Percentiles rank a stretch among this genome's conserved stretches.
phyloP scores from a whole-genome alignment of 2,329 filamentous ascomycete genomes.

The Penicillium sp. region DNA sequence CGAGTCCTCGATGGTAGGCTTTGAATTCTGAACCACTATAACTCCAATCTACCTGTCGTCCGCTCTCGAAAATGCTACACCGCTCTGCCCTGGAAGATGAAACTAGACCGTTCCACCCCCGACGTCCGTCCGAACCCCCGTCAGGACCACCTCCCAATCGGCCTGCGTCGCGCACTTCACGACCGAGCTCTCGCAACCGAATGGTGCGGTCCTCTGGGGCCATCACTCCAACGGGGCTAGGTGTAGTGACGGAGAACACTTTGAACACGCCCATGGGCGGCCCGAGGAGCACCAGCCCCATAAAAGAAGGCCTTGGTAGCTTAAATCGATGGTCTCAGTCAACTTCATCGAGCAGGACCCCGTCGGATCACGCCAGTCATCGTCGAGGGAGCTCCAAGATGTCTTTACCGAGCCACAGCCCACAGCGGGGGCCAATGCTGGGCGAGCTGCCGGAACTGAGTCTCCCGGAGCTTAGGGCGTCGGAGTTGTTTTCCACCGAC shows the following conservation, averaged over 20 bases:
- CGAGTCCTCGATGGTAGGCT: conserved; percentile 6
- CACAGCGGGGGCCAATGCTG: conserved; percentile 8
- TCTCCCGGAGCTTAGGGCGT: conserved; percentile 20
- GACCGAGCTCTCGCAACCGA: conserved; percentile 20
- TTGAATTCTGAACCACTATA: conserved; percentile 2
- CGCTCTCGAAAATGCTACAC: conserved; percentile 23
- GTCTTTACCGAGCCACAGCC: conserved; percentile 23
- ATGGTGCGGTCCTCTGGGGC: conserved; percentile 16
- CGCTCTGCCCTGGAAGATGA: conserved; percentile 25
- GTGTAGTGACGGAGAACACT: conserved; percentile 18
- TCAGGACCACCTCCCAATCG: conserved; percentile 15
- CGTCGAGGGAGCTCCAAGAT: conserved; percentile 25
- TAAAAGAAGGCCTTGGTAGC: conserved; percentile 49
- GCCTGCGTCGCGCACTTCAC: conserved; percentile 22
- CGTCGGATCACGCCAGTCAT: conserved; percentile 25
- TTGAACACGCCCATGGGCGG: conserved; percentile 12
- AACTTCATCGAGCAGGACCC: conserved; percentile 49
- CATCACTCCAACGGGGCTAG: conserved; percentile 18
- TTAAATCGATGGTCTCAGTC: conserved; percentile 60
- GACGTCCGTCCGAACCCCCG: conserved; percentile 18
- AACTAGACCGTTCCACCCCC: conserved; percentile 19
- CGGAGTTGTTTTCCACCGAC: conserved; percentile 19
- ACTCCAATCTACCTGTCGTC: conserved; percentile 1
- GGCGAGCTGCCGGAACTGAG: conserved; percentile 19
- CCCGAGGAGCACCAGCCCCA: conserved; percentile 22